Percentiles rank a stretch among this genome's conserved stretches.
Evolutionary conservation across 2,329 filamentous ascomycete species (phyloP).

Genomic region (Aspergillus transmontanensis): DNA sequence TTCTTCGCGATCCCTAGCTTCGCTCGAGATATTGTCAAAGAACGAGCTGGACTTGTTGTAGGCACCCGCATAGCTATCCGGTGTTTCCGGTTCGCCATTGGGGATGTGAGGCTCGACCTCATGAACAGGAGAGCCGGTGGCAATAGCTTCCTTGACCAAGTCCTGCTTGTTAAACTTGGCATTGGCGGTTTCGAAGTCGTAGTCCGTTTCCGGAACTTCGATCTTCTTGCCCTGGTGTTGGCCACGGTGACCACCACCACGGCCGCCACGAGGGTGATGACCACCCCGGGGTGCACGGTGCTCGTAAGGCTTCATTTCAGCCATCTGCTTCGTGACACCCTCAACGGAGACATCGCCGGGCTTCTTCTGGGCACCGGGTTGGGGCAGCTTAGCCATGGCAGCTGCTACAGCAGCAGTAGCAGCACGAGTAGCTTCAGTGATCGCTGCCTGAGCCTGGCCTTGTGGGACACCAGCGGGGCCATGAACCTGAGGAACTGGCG

Average conservation of each 20-base stretch:
- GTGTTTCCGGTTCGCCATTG: slow-evolving; percentile 40
- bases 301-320: slow-evolving; percentile 48
- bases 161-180: slow-evolving; percentile 89
- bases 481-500: slow-evolving; percentile 35
- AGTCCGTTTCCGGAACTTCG: slow-evolving; percentile 87
- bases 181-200: slow-evolving; percentile 85
- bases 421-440: slow-evolving; percentile 51
- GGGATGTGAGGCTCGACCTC: slow-evolving; percentile 54
- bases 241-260: slow-evolving; percentile 46
- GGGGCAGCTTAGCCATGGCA: slow-evolving; percentile 54
- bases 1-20: slow-evolving; percentile 84
- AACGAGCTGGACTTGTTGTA: slow-evolving; percentile 92
- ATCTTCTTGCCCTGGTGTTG: slow-evolving; percentile 63
- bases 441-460: slow-evolving; percentile 37
- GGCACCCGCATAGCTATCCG: slow-evolving; percentile 49
- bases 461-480: slow-evolving; percentile 31
- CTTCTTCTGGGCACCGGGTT: slow-evolving; percentile 40
- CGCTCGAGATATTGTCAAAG: slow-evolving; percentile 97
- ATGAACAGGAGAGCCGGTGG: slow-evolving; percentile 69
- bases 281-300: slow-evolving; percentile 41
- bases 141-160: slow-evolving; percentile 84
- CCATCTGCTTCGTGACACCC: slow-evolving; percentile 47
- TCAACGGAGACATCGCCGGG: slow-evolving; percentile 42
- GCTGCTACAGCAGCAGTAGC: slow-evolving; percentile 54
- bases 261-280: slow-evolving; percentile 48